Evolutionary conservation across 805 yeast species (phyloP), one percentile per base, ranked within the genome.

Genomic region (Barnettozyma wickerhamii): DNA sequence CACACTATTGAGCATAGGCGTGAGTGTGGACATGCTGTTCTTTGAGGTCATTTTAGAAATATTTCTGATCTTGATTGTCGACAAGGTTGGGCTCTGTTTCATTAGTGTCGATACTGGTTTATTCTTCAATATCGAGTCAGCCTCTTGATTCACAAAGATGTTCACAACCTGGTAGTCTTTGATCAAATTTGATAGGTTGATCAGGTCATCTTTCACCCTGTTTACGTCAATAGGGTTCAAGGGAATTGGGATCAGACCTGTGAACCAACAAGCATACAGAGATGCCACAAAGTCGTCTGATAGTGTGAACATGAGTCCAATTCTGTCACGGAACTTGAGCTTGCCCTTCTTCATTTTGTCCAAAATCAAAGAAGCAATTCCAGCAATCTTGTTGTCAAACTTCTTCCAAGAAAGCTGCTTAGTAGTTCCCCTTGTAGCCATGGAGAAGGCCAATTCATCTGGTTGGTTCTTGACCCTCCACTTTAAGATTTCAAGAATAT

Each of bases 221-320:
- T 71, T 72, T 10, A 79, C 68, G 45, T 83, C 88, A 30, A 89
- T 63, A 0, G 95, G 89, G 9, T 79, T 66, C 57, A 88, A 60
- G 0, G 95, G 93, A 13, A 91, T 71, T 1, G 93, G 87, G 3
- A 85, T 72, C 5, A 88, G 56, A 42, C 96, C 96, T 39, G 89
- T 75, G 41, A 82, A 63, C 59, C 91, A 75, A 58, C 98, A 91
- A 0, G 99, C 97, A 60, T 81, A 79, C 1, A 89, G 69, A 2
- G 95, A 87, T 21, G 87, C 77, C 5, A 83, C 77, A 55, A 77
- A 91, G 46, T 93, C 98, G 42, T 90, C 96, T 1, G 89, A 79
- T 34, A 91, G 74, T 0, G 95, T 83, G 58, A 87, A 89, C 81
- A 89, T 81, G 52, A 93, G 65, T 4, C 89, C 71, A 4, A 88